Conservation (phyloP, 2,329 filamentous ascomycete species). For the Verticillium isaacii region DNA sequence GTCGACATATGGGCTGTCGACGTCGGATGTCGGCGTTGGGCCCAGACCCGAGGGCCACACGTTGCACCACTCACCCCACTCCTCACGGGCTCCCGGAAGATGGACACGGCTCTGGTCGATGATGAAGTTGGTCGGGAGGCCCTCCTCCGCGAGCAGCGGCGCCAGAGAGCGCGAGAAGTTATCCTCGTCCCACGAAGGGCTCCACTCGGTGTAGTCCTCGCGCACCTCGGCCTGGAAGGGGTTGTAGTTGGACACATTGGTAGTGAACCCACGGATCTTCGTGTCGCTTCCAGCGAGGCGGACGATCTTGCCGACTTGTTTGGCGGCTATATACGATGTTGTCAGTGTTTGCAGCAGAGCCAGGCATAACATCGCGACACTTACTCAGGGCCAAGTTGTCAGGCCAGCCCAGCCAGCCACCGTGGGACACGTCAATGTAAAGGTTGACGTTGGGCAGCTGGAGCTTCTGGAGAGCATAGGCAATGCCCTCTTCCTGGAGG, state of each 20-base stretch:
- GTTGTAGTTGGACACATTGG: slow-evolving; percentile 35
- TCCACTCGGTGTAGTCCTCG: slow-evolving; percentile 33
- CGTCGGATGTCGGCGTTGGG: slow-evolving; percentile 23
- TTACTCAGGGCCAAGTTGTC: slow-evolving; percentile 29
- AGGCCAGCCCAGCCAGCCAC: slow-evolving; percentile 38
- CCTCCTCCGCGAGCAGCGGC: slow-evolving; percentile 25
- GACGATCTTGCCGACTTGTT: slow-evolving; percentile 30
- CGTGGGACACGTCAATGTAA: slow-evolving; percentile 37
- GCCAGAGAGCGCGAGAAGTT: slow-evolving; percentile 31
- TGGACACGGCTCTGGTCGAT: slow-evolving; percentile 34
- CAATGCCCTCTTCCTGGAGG: slow-evolving; percentile 32
- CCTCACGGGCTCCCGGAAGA: slow-evolving; percentile 24
- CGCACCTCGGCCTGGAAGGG: slow-evolving; percentile 26
- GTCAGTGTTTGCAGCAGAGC: slow-evolving; percentile 1
- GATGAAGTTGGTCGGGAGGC: slow-evolving; percentile 34
- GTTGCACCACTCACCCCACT: slow-evolving; percentile 38
- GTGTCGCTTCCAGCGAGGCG: slow-evolving; percentile 19
- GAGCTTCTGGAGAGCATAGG: slow-evolving; percentile 32
- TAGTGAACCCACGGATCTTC: slow-evolving; percentile 32
- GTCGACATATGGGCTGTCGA: slow-evolving; percentile 26
- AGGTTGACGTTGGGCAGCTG: slow-evolving; percentile 31
- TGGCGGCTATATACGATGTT: slow-evolving; percentile 19
- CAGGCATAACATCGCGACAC: neutral
- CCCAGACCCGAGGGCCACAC: slow-evolving; percentile 30
- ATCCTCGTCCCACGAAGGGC: slow-evolving; percentile 30